Conservation (phyloP, 495 filamentous ascomycete genomes). For the Talaromyces adpressus region DNA sequence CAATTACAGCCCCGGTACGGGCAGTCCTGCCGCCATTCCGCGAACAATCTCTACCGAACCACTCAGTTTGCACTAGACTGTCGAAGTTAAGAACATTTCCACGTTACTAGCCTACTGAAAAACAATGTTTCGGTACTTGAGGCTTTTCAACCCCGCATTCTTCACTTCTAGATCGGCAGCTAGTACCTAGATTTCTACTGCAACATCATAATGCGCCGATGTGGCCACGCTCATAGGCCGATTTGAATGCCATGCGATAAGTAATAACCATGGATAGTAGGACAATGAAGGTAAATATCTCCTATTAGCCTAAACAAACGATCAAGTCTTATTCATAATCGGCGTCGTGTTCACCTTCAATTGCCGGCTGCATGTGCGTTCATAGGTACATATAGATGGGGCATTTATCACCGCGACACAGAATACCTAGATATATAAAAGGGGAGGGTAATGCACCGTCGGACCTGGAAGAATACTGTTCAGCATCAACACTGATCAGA, state of each 20-base stretch:
- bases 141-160: neutral
- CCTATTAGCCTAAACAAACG: neutral
- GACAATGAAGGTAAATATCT: neutral
- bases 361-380: neutral
- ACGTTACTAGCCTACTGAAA: neutral
- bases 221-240: neutral
- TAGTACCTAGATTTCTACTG: neutral
- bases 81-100: neutral
- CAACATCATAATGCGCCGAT: neutral
- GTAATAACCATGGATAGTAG: neutral
- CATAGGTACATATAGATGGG: neutral
- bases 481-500: neutral
- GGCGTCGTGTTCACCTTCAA: neutral
- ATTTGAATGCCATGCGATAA: neutral
- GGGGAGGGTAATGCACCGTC: neutral
- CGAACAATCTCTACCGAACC: neutral
- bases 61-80: neutral
- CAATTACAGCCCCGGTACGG: neutral
- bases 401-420: neutral
- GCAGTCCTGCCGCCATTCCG: conserved; percentile 4
- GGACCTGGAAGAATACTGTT: neutral
- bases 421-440: neutral
- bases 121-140: neutral
- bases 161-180: neutral
- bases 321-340: neutral